Percentiles rank a stretch among this genome's conserved stretches.
Conservation (phyloP, 345 rosid genomes). For the Euphorbia tirucalli region DNA sequence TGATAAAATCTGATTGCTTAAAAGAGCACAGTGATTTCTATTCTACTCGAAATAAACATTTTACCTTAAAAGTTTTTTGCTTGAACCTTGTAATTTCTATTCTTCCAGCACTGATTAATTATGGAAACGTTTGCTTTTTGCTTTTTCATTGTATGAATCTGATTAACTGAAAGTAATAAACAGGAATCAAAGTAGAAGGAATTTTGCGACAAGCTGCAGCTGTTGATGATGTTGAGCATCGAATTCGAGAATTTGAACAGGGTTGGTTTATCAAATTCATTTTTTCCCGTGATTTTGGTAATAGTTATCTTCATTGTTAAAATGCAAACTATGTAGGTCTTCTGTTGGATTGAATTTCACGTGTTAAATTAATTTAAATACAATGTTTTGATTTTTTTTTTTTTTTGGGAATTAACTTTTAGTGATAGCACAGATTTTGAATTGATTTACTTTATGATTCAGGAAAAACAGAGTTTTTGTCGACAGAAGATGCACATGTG, state of each 20-base stretch:
- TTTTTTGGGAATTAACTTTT: neutral
- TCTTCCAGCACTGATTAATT: neutral
- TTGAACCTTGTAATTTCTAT: neutral
- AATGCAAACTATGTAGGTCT: conserved; percentile 1
- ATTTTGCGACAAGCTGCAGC: conserved; percentile 98
- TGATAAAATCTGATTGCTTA: neutral
- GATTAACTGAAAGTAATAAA: conserved; percentile 24
- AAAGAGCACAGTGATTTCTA: too few relatives aligned
- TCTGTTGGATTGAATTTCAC: conserved; percentile 5
- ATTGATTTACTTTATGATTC: conserved; percentile 6
- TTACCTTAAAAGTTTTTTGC: neutral
- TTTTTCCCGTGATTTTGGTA: conserved; percentile 7
- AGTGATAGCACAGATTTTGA: neutral
- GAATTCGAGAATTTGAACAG: conserved; percentile 87
- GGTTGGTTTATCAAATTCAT: conserved; percentile 46
- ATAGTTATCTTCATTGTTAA: conserved; percentile 8
- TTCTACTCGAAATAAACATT: neutral
- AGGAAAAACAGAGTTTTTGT: conserved; percentile 64
- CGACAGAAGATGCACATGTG: conserved; percentile 83
- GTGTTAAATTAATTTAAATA: neutral
- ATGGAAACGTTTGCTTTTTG: conserved; percentile 2
- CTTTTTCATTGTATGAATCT: conserved; percentile 21
- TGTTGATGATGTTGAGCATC: conserved; percentile 88
- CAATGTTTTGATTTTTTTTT: conserved; percentile 1
- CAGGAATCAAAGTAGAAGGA: conserved; percentile 92